Evolutionary conservation across 1,284 basidiomycete genomes (phyloP).

Genomic region (Ganoderma boninense): DNA sequence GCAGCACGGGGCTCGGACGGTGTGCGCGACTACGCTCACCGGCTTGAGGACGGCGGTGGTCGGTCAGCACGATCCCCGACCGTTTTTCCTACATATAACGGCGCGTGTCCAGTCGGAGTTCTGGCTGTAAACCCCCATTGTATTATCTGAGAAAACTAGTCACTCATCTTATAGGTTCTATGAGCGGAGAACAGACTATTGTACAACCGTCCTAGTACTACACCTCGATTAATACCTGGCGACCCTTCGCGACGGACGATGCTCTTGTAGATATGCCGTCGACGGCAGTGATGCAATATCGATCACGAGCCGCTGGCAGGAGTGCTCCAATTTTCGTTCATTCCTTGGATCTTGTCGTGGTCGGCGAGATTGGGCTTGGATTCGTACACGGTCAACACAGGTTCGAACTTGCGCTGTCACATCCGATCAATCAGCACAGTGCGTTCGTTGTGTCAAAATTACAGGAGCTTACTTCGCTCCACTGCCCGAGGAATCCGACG

Average conservation of each 20-base stretch:
- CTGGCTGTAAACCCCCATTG: too few relatives aligned
- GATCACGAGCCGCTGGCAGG: constrained; percentile 35
- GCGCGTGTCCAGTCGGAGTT: too few relatives aligned
- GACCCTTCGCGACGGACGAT: background rate
- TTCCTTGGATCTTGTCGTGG: constrained; percentile 81
- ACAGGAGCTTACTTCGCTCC: constrained; percentile 65
- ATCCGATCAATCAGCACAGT: background rate
- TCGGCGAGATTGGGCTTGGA: constrained; percentile 82
- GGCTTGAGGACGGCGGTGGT: too few relatives aligned
- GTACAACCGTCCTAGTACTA: background rate
- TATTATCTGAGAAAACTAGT: background rate
- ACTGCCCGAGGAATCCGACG: constrained; percentile 81
- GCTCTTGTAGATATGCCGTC: background rate
- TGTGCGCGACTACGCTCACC: background rate
- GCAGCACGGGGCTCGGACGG: background rate
- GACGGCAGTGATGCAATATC: background rate
- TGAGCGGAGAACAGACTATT: background rate
- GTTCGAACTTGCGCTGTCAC: constrained; percentile 67
- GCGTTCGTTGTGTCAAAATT: background rate
- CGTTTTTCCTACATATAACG: too few relatives aligned
- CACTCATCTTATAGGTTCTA: background rate
- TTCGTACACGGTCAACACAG: constrained; percentile 82
- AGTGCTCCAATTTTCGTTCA: constrained; percentile 61
- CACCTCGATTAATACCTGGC: background rate
- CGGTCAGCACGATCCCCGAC: too few relatives aligned